A percentile compares a stretch with the other conserved stretches of the same genome.
Conservation (phyloP, 306 rosid species). For the Mucuna pruriens region DNA sequence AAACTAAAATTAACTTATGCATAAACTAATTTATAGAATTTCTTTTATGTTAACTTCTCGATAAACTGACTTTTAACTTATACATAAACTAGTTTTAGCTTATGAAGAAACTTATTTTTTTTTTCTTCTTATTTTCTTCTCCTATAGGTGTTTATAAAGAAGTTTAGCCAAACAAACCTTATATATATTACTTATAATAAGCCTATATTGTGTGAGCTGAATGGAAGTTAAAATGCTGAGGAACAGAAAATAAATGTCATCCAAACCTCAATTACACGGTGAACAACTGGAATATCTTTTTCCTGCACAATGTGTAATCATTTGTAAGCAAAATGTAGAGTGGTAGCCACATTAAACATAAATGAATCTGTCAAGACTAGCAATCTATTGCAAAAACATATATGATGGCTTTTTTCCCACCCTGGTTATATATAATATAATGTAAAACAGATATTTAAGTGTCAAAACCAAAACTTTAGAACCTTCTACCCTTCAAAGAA, state of each 20-base stretch:
- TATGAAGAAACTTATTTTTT: too few relatives aligned
- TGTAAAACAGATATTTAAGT: background rate
- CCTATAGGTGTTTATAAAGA: too few relatives aligned
- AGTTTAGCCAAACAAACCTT: too few relatives aligned
- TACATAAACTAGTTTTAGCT: too few relatives aligned
- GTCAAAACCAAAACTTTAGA: background rate
- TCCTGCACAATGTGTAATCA: slow-evolving; percentile 54
- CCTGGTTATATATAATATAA: background rate
- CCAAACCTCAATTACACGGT: slow-evolving; percentile 73
- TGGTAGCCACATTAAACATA: background rate
- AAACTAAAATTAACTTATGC: too few relatives aligned
- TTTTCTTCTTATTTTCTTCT: too few relatives aligned
- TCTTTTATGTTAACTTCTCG: too few relatives aligned
- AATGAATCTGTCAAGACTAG: slow-evolving; percentile 3
- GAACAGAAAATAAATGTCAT: slow-evolving; percentile 11
- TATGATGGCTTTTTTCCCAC: background rate
- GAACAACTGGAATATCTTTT: slow-evolving; percentile 79
- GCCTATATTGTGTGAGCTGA: background rate
- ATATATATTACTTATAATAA: too few relatives aligned
- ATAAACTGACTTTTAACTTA: too few relatives aligned
- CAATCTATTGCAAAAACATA: background rate
- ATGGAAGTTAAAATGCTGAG: background rate
- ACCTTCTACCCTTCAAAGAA: background rate
- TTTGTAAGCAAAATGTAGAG: slow-evolving; percentile 28
- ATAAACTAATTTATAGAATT: too few relatives aligned